A percentile compares a stretch with the other conserved stretches of the same genome.
Conservation (phyloP, 495 filamentous ascomycete genomes). For the Aspergillus asperescens region DNA sequence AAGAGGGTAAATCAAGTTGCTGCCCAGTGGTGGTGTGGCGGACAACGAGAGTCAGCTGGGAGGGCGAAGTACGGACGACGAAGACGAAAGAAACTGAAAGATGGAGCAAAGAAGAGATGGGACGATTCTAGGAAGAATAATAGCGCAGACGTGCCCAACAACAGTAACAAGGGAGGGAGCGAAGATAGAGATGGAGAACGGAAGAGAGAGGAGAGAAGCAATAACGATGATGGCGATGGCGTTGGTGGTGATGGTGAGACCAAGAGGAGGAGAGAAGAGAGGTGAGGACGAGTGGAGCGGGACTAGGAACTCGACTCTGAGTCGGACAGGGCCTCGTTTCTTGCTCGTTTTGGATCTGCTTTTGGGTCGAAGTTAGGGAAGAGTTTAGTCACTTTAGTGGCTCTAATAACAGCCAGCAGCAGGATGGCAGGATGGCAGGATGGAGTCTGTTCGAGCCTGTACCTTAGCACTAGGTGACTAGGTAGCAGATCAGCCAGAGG, state of each 20-base stretch:
- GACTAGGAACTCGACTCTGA: conserved; percentile 4
- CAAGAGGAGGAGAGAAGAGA: conserved; percentile 10
- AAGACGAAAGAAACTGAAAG: conserved; percentile 2
- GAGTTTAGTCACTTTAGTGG: background rate
- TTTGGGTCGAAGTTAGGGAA: conserved; percentile 1
- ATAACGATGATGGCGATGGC: background rate
- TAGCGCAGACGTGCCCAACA: no score
- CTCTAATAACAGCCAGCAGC: conserved; percentile 2
- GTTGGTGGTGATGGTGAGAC: background rate
- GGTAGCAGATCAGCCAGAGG: background rate
- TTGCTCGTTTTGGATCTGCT: no score
- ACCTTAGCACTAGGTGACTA: background rate
- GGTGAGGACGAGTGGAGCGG: conserved; percentile 10
- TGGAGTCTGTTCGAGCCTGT: conserved; percentile 1
- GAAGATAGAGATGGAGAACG: conserved; percentile 9
- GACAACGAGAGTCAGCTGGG: conserved; percentile 9
- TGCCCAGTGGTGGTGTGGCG: conserved; percentile 16
- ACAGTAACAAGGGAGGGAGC: no score
- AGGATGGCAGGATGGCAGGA: no score
- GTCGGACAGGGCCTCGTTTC: background rate
- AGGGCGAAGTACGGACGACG: background rate
- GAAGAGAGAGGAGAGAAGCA: conserved; percentile 3
- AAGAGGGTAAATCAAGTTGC: conserved; percentile 9
- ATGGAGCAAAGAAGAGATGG: conserved; percentile 5
- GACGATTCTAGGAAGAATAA: no score